Evolutionary conservation across 306 rosid species (phyloP).

Genomic region (Hippophae tibetana): DNA sequence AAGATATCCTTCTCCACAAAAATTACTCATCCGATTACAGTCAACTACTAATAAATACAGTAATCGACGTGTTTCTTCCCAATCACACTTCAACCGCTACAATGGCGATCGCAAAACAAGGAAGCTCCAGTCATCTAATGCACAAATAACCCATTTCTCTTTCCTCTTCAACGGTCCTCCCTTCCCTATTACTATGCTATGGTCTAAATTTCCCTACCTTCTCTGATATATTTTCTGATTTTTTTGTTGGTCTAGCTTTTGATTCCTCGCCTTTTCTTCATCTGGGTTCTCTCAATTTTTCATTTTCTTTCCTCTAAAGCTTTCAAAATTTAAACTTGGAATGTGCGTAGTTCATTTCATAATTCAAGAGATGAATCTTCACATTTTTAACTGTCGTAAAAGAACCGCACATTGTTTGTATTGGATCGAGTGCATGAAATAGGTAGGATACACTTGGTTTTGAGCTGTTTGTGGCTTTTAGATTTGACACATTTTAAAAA

Average conservation of each 20-base stretch:
- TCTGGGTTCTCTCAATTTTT: conserved; percentile 18
- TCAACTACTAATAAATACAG: conserved; percentile 13
- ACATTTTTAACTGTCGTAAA: conserved; percentile 8
- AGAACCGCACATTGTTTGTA: conserved; percentile 14
- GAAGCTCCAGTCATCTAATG: conserved; percentile 27
- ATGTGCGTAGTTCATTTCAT: conserved; percentile 18
- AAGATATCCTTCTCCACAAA: no score
- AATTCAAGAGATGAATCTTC: background rate
- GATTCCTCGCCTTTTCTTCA: conserved; percentile 4
- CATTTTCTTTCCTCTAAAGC: conserved; percentile 8
- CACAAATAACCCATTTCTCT: conserved; percentile 13
- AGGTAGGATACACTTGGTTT: conserved; percentile 23
- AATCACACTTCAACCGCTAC: conserved; percentile 28
- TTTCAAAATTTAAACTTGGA: conserved; percentile 1
- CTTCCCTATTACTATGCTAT: conserved; percentile 20
- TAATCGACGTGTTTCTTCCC: conserved; percentile 29
- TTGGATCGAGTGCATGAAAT: conserved; percentile 29
- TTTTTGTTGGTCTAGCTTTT: conserved; percentile 18
- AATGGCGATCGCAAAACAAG: conserved; percentile 47
- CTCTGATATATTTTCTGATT: background rate
- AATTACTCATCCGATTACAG: background rate
- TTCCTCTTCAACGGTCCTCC: conserved; percentile 32
- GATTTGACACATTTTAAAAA: no score
- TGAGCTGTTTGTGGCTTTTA: conserved; percentile 7
- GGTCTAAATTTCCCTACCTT: conserved; percentile 2